phyloP scores from a whole-genome alignment of 106 monocot genomes.

The Dendrobium chrysotoxum region DNA sequence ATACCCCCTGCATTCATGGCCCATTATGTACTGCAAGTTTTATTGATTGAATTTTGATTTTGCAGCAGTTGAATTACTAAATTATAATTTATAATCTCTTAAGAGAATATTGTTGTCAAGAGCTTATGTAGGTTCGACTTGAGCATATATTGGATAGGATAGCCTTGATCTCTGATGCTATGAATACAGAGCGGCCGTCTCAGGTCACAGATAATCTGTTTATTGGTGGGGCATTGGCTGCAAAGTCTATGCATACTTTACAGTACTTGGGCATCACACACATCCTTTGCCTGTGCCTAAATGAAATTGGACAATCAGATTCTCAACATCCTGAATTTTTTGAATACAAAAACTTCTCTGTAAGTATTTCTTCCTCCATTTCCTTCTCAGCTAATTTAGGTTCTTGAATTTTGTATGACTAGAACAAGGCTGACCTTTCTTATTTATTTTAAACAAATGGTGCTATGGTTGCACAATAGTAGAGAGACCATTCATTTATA shows the following conservation, averaged over 20 bases:
- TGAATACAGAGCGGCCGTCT: slow-evolving; percentile 83
- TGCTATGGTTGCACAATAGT: too few species aligned
- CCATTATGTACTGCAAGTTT: neutral
- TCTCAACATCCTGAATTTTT: slow-evolving; percentile 83
- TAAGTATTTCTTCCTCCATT: slow-evolving; percentile 30
- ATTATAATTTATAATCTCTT: neutral
- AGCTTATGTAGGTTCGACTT: slow-evolving; percentile 61
- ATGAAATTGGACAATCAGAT: slow-evolving; percentile 98
- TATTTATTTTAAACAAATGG: neutral
- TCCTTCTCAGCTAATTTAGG: neutral
- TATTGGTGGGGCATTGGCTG: slow-evolving; percentile 88
- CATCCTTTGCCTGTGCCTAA: slow-evolving; percentile 84
- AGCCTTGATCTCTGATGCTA: slow-evolving; percentile 69
- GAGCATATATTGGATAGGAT: slow-evolving; percentile 96
- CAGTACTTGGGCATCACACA: slow-evolving; percentile 84
- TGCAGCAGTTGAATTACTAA: neutral
- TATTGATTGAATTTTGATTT: neutral
- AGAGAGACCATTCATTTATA: too few species aligned
- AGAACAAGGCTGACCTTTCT: neutral
- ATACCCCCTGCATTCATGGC: too few species aligned
- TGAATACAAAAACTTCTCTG: slow-evolving; percentile 85
- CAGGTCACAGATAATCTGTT: slow-evolving; percentile 55
- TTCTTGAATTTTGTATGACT: neutral
- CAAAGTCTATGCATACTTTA: slow-evolving; percentile 72
- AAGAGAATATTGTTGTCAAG: neutral